A percentile compares a stretch with the other conserved stretches of the same genome.
Evolutionary conservation across 805 yeast species (phyloP).

Genomic region (Jamesozyma hellenica): DNA sequence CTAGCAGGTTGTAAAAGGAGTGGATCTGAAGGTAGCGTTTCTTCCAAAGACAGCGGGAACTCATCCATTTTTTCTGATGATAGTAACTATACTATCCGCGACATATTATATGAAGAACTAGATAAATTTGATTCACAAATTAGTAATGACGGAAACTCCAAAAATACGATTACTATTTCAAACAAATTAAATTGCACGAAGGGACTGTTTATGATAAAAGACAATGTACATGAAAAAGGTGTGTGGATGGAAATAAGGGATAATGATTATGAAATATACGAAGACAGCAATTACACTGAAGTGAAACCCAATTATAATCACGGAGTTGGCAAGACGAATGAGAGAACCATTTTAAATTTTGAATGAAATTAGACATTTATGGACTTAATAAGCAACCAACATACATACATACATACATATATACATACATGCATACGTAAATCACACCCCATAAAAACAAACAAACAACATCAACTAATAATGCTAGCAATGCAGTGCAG

Average conservation of each 20-base stretch:
- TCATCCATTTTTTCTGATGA: slow-evolving; percentile 5
- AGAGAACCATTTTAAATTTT: not conserved
- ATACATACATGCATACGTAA: too few relatives aligned
- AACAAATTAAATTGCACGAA: slow-evolving; percentile 1
- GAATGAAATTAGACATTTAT: not conserved
- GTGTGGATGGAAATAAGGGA: slow-evolving; percentile 1
- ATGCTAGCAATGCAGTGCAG: too few relatives aligned
- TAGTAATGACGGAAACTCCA: not conserved
- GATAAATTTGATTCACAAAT: slow-evolving; percentile 1
- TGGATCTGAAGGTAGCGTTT: slow-evolving; percentile 2
- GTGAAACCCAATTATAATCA: not conserved
- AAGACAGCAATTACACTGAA: not conserved
- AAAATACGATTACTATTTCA: not conserved
- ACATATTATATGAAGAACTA: slow-evolving; percentile 18
- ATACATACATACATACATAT: not conserved
- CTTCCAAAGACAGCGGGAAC: slow-evolving; percentile 2
- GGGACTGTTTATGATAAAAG: slow-evolving; percentile 4
- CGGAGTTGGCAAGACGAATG: not conserved
- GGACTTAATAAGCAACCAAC: not conserved
- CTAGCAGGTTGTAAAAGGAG: not conserved
- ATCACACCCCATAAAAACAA: too few relatives aligned
- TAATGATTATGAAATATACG: not conserved
- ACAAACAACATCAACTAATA: too few relatives aligned
- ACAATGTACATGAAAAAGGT: slow-evolving; percentile 3
- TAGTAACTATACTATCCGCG: slow-evolving; percentile 14